These are phyloP conservation scores for Aaosphaeria arxii DNA, from an alignment of 2,329 filamentous ascomycete genomes.

Conservation along the genomic window DNA sequence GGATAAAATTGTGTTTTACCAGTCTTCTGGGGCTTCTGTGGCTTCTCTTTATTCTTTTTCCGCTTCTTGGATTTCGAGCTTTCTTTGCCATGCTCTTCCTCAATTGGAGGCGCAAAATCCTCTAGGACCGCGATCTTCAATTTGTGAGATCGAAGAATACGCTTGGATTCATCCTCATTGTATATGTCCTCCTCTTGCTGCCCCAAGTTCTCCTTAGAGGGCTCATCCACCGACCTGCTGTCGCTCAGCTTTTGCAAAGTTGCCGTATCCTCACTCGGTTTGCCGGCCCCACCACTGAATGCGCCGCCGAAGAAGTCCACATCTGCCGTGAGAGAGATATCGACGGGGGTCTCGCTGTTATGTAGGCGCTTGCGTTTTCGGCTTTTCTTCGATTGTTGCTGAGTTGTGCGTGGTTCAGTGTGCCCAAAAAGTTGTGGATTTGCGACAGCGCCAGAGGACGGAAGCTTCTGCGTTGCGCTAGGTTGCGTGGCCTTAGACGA, in stretches of 20 bases:
- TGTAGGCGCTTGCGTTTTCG: constrained; percentile 43
- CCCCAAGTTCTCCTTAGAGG: constrained; percentile 36
- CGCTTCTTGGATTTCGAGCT: constrained; percentile 47
- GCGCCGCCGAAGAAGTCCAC: constrained; percentile 44
- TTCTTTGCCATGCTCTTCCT: constrained; percentile 49
- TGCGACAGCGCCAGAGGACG: constrained; percentile 61
- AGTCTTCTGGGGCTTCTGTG: constrained; percentile 46
- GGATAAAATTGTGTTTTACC: constrained; percentile 67
- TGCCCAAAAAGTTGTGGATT: constrained; percentile 67
- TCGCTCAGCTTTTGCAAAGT: constrained; percentile 1
- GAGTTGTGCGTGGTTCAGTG: constrained; percentile 38
- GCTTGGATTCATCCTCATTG: constrained; percentile 69
- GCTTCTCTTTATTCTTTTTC: constrained; percentile 29
- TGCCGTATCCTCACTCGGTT: background rate
- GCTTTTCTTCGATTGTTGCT: constrained; percentile 15
- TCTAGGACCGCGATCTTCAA: constrained; percentile 75
- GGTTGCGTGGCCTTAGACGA: constrained; percentile 58
- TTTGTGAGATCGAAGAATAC: constrained; percentile 74
- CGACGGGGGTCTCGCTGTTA: constrained; percentile 14
- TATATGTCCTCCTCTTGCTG: constrained; percentile 44
- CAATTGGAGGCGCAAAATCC: constrained; percentile 3
- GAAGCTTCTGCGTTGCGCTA: constrained; percentile 48
- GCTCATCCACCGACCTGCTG: constrained; percentile 1
- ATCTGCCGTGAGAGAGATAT: constrained; percentile 17
- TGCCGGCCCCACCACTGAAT: constrained; percentile 1